Percentiles rank a stretch among this genome's conserved stretches.
Evolutionary conservation across 441 rosid species (phyloP).

Genomic region (Eruca vesicaria): DNA sequence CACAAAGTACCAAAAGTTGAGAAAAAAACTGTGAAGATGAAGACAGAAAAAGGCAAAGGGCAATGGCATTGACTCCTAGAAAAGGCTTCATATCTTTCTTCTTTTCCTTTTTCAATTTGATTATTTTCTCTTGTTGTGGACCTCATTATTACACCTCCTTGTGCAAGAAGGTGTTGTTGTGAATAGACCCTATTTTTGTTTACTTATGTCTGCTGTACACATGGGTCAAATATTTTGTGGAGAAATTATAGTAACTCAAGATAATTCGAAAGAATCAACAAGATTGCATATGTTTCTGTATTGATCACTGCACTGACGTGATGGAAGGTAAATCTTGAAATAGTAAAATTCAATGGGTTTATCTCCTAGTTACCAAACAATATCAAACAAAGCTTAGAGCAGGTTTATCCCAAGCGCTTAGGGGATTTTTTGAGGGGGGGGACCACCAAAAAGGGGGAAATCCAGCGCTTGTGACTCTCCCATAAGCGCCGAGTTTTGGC

Average conservation of each 20-base stretch:
- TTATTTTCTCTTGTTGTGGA: slow-evolving; percentile 5
- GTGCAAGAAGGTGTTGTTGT: slow-evolving; percentile 29
- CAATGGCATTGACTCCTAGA: slow-evolving; percentile 28
- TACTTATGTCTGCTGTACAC: neutral
- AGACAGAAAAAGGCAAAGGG: slow-evolving; percentile 10
- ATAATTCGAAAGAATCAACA: neutral
- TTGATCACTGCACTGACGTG: no score
- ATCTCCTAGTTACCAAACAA: neutral
- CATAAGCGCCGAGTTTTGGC: no score
- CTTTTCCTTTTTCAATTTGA: slow-evolving; percentile 12
- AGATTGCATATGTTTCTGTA: neutral
- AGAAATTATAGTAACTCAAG: neutral
- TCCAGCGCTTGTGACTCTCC: no score
- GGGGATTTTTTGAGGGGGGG: no score
- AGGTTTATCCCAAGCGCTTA: no score
- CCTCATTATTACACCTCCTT: slow-evolving; percentile 28
- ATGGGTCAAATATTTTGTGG: neutral
- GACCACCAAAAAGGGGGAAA: no score
- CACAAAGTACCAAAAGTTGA: slow-evolving; percentile 15
- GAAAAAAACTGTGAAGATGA: slow-evolving; percentile 7
- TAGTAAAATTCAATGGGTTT: neutral
- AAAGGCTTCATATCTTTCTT: slow-evolving; percentile 18
- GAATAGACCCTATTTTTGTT: slow-evolving; percentile 10
- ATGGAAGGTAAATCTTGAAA: no score
- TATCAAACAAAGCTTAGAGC: neutral